Evolutionary conservation across 164 flowering plant genomes (phyloP), one percentile per base, ranked within the genome.

Genomic region (Stephania cephalantha): DNA sequence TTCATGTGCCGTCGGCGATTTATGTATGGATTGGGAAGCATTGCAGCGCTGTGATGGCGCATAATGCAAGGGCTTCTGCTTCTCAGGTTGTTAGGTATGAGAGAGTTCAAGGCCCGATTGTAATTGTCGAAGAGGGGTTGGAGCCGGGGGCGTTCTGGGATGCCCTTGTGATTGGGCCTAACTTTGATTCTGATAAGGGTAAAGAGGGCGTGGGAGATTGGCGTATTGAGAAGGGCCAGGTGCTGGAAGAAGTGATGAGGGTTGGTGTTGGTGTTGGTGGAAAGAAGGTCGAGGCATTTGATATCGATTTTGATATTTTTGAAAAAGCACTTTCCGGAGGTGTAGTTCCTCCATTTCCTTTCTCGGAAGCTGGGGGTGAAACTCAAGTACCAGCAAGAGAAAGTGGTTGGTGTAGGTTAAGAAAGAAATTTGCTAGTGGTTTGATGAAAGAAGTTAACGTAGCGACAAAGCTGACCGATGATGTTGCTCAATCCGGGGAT

Each of bases 91-190:
- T 91, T 61, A 85, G 87, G 8, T 93, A 93, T 77, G 97, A 93
- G 76, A 88, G 83, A 76, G 93, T 85, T 4, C 81, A 85, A 68
- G 95, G 91, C 18, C 87, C 87, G 0, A 77, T 89, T 12, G n/a
- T 79, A 76, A 75, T 52, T 42, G 78, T 91, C 44, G 79, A 77
- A 52, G 97, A 93, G 83, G 94, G 94, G 50, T 83, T 88, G 72
- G 97, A 93, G 79, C 84, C 90, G 1, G 11, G 71, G 45, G 90
- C 84, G 29, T 93, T 93, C 79, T 93, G 94, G 97, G 88, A 86
- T 77, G 88, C 90, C 70, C 79, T 93, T 68, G 78, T 78, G 7
- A 78, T 66, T 31, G 82, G 76, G 58, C 81, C 85, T 61, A 52
- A 53, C 58, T 29, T 69, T 63, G 79, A 70, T 63, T 55, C 15